A percentile compares a stretch with the other conserved stretches of the same genome.
Evolutionary conservation across 2,329 filamentous ascomycete genomes (phyloP).

Genomic region (Colletotrichum lupini): DNA sequence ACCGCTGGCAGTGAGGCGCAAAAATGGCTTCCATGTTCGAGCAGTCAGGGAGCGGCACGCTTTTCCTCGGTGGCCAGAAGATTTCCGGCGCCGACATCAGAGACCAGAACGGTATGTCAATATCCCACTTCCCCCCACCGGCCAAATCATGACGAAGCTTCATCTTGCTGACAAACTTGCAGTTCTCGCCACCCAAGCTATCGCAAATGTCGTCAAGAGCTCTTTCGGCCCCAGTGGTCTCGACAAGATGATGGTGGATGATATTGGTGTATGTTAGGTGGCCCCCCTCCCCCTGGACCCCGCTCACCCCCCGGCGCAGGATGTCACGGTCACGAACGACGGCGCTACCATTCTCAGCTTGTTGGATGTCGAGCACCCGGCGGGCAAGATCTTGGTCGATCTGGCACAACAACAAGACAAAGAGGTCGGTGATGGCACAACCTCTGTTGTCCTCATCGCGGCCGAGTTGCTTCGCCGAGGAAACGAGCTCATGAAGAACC

Average conservation of each 20-base stretch:
- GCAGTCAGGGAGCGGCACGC: slow-evolving; percentile 91
- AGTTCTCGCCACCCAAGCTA: slow-evolving; percentile 96
- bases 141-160: slow-evolving; percentile 33
- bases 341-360: slow-evolving; percentile 96
- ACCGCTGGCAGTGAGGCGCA: slow-evolving; percentile 31
- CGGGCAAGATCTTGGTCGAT: slow-evolving; percentile 98
- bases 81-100: slow-evolving; percentile 96
- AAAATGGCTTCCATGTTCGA: slow-evolving; percentile 96
- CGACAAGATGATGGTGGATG: slow-evolving; percentile 99
- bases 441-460: slow-evolving; percentile 96
- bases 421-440: slow-evolving; percentile 98
- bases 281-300: slow-evolving; percentile 36
- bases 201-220: slow-evolving; percentile 98
- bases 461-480: slow-evolving; percentile 92
- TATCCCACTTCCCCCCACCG: neutral
- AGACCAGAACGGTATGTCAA: slow-evolving; percentile 85
- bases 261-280: slow-evolving; percentile 81
- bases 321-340: slow-evolving; percentile 99
- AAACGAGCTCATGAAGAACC: slow-evolving; percentile 99
- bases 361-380: slow-evolving; percentile 96
- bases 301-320: slow-evolving; percentile 59
- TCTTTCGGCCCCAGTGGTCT: slow-evolving; percentile 97
- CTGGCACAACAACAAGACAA: slow-evolving; percentile 98
- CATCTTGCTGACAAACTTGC: slow-evolving; percentile 39
- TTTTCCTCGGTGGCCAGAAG: slow-evolving; percentile 97